Base-by-base conservation (phyloP, 805 yeast species). In the Yarrowia sp. region DNA sequence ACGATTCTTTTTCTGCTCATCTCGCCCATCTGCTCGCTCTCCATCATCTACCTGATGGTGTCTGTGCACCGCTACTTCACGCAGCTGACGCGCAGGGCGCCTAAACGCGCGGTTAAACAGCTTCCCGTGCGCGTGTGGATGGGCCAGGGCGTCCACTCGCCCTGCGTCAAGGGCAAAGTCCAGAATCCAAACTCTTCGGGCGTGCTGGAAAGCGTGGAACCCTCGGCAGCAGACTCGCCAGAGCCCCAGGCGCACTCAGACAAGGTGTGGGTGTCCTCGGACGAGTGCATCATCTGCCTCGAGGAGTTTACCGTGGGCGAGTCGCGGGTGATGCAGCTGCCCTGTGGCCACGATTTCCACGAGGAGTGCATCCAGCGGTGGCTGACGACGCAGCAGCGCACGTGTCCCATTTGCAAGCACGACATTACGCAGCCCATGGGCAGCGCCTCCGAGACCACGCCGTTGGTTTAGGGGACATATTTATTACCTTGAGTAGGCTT, bases 331-430 rank as follows among this genome's bases (percentile, higher is more conserved):
- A 74, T 84, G 72, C 74, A 78, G 21, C 74, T 84, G 53, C 84
- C 83, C 7, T 84, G 88, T 68, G 80, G 80, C 58, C 88, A 84
- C 69, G 81, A 83, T 65, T 84, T 78, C 72, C 88, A 84, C 68
- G 79, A 78, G 44, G 74, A 73, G 24, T 84, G 88, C 68, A 78
- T 84, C 55, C 74, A 84, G 22, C 82, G 81, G 63, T 84, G 88
- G 88, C 76, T 84, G 42, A 76, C 84, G 14, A 75, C 77, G 64
- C 81, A 83, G 66, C 76, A 79, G 59, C 76, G 82, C 63, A 71
- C 77, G 33, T 84, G 88, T 67, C 88, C 88, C 2, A 77, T 84
- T 62, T 84, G 88, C 72, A 83, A 83, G 66, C 75, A 71, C 44
- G 78, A 73, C 42, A 74, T 74, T 22, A 74, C 61, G 8, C 46